Percentiles rank a stretch among this genome's conserved stretches.
Evolutionary conservation across 257 asterid genomes (phyloP).

Genomic region (Osmanthus fragrans): DNA sequence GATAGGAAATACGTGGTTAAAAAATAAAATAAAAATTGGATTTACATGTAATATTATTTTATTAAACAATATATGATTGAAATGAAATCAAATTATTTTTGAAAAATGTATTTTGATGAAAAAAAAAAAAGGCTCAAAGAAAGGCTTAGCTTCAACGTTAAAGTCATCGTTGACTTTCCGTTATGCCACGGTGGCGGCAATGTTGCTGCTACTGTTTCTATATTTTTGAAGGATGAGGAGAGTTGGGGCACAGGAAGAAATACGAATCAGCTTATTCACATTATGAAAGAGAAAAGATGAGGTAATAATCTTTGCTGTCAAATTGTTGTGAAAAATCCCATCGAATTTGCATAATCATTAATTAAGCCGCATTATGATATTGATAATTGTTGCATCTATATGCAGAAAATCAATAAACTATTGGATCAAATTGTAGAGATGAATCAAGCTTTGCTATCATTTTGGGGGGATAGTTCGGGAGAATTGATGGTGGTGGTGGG

Average conservation of each 20-base stretch:
- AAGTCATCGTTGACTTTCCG: conserved; percentile 23
- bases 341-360: neutral
- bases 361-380: neutral
- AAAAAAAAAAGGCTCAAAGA: too few relatives aligned
- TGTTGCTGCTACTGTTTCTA: conserved; percentile 15
- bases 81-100: too few relatives aligned
- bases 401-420: conserved; percentile 65
- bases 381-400: neutral
- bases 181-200: conserved; percentile 25
- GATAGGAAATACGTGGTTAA: too few relatives aligned
- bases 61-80: too few relatives aligned
- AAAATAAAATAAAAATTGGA: too few relatives aligned
- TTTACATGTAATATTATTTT: too few relatives aligned
- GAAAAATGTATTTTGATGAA: too few relatives aligned
- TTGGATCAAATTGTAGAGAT: conserved; percentile 54
- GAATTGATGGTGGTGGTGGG: too few relatives aligned
- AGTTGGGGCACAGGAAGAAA: neutral
- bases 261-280: conserved; percentile 20
- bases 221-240: conserved; percentile 28
- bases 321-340: conserved; percentile 44
- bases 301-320: conserved; percentile 16
- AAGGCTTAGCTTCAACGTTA: conserved; percentile 20
- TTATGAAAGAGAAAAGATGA: conserved; percentile 47
- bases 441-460: too few relatives aligned
- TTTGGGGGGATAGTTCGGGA: too few relatives aligned